Base-by-base conservation (phyloP, 768 basidiomycete genomes). In the Steccherinum ochraceum region DNA sequence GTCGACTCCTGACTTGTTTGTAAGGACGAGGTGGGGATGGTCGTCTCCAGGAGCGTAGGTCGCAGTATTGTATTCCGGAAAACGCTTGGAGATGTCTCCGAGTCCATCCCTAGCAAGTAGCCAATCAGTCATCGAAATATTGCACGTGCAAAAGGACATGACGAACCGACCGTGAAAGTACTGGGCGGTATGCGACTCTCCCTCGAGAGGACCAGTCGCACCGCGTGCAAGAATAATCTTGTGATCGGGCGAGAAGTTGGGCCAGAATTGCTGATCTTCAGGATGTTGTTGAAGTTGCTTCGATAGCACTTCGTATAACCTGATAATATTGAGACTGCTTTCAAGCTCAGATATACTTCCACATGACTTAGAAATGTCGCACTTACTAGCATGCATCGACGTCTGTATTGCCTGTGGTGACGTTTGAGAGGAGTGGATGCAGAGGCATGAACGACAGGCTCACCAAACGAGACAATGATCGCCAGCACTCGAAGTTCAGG, bases 401-500 rank as follows among this genome's bases (percentile, higher is more conserved):
- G 58, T 88, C 80, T 2, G 84, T 86, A 60, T 92, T 92, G 39
- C 90, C 88, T 89, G 56, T 5, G 30, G 39, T 20, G 24, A 40
- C 12, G 12, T 7, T 49, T n/a, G 26, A 40, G n/a, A 7, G 24
- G n/a, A 19, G 23, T 20, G 35, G 13, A 21, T 35, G n/a, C n/a
- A n/a, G 18, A 25, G 52, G 1, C 40, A 16, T 20, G n/a, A 26
- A 30, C 24, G 16, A 40, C 18, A 21, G 61, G 23, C 78, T 57
- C 61, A 84, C 87, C 91, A 62, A 85, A 94, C 2, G 85, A 81
- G 25, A 88, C 72, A 27, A 87, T 77, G 56, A 85, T 84, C 1
- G 86, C 86, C 26, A 88, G 65, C 12, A 95, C 84, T 46, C 91
- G 78, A 1, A 95, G 66, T 61, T 95, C 89, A 11, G 92, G 91